Conservation (phyloP, 768 basidiomycete species). For the Galerina marginata region DNA sequence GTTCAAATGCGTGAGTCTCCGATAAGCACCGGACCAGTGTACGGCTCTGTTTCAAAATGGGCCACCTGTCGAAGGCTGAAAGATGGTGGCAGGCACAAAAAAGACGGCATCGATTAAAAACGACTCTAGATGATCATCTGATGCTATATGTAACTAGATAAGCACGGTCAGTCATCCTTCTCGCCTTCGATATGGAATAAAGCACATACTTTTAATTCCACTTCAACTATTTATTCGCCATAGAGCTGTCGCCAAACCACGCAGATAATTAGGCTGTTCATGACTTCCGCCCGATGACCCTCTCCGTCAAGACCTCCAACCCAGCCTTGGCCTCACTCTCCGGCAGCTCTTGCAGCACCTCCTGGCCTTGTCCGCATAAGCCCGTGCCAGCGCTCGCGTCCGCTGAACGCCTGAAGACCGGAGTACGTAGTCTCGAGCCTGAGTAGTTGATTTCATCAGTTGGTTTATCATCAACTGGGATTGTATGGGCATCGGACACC, state of each 20-base stretch:
- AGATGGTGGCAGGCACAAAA: too few species aligned
- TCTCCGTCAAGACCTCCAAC: slow-evolving; percentile 75
- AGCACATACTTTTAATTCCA: not conserved
- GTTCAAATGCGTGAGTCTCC: too few species aligned
- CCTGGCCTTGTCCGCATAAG: slow-evolving; percentile 81
- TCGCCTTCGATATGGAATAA: too few species aligned
- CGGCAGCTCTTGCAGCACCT: slow-evolving; percentile 73
- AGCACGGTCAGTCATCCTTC: too few species aligned
- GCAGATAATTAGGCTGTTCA: slow-evolving; percentile 18
- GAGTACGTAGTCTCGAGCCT: slow-evolving; percentile 80
- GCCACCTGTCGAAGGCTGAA: too few species aligned
- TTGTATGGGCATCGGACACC: slow-evolving; percentile 2
- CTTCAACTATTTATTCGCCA: not conserved
- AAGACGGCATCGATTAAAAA: too few species aligned
- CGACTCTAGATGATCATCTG: too few species aligned
- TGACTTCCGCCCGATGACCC: slow-evolving; percentile 64
- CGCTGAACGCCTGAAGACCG: slow-evolving; percentile 81
- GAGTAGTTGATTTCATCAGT: not conserved
- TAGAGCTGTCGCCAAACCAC: not conserved
- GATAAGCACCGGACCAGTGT: too few species aligned
- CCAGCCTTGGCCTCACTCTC: slow-evolving; percentile 84
- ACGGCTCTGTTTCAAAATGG: too few species aligned
- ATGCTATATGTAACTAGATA: too few species aligned
- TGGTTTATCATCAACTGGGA: not conserved
- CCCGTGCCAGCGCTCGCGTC: slow-evolving; percentile 78